Conservation (phyloP, 2,329 filamentous ascomycete genomes). For the Ceratocystis ficicola region DNA sequence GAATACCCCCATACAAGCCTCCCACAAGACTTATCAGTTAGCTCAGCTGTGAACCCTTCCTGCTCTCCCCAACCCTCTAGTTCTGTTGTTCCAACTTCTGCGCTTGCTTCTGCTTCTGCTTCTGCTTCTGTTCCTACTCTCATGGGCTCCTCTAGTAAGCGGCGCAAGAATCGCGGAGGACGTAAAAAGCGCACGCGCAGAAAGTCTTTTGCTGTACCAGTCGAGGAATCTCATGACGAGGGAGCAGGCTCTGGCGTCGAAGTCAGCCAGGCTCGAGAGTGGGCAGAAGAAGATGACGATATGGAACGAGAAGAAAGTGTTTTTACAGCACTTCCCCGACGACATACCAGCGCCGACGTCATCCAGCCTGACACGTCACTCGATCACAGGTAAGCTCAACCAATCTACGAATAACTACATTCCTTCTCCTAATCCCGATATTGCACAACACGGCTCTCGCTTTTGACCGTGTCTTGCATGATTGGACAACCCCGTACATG, state of each 20-base stretch:
- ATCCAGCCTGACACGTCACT: conserved; percentile 6
- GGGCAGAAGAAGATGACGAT: conserved; percentile 17
- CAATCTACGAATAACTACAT: background rate
- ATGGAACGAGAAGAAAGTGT: conserved; percentile 20
- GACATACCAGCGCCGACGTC: conserved; percentile 9
- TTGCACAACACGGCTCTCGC: background rate
- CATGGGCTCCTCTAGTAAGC: conserved; percentile 40
- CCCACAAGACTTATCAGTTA: background rate
- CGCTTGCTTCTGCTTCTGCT: conserved; percentile 1
- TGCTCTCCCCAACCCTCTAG: background rate
- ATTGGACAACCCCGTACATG: background rate
- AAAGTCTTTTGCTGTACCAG: conserved; percentile 63
- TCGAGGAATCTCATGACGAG: conserved; percentile 39
- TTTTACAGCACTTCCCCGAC: conserved; percentile 21
- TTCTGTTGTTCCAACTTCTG: background rate
- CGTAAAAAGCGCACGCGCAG: conserved; percentile 66
- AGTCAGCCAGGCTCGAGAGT: conserved; percentile 14
- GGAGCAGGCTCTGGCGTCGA: conserved; percentile 26
- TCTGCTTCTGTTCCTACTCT: conserved; percentile 16
- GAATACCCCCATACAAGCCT: background rate
- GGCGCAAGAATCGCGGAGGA: conserved; percentile 53
- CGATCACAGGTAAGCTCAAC: background rate
- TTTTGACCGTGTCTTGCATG: background rate
- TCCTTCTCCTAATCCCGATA: too few relatives aligned
- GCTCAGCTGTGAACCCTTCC: background rate